A percentile compares a stretch with the other conserved stretches of the same genome.
These are phyloP conservation scores for Phanerodontia chrysosporium DNA, from an alignment of 768 basidiomycete species.

Conservation along the genomic window DNA sequence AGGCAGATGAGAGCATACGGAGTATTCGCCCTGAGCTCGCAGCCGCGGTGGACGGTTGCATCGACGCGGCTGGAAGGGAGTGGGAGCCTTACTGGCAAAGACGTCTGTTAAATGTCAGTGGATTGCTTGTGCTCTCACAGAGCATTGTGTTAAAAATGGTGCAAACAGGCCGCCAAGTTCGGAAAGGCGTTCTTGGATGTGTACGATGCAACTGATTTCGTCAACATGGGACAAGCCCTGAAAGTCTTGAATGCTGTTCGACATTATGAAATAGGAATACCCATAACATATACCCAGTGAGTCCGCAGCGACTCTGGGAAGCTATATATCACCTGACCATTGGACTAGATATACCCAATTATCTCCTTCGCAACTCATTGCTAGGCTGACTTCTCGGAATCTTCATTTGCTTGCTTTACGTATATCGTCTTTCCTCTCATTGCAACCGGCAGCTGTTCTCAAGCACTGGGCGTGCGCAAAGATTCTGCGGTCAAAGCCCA, in stretches of 20 bases:
- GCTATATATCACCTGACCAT: too few species aligned
- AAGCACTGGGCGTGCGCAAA: slow-evolving; percentile 97
- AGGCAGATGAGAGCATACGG: slow-evolving; percentile 90
- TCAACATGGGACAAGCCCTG: slow-evolving; percentile 87
- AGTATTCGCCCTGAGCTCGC: slow-evolving; percentile 84
- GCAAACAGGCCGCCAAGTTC: slow-evolving; percentile 85
- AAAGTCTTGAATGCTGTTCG: slow-evolving; percentile 93
- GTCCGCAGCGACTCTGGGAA: too few species aligned
- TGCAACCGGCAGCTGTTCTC: slow-evolving; percentile 83
- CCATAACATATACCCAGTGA: slow-evolving; percentile 87
- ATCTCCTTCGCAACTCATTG: slow-evolving; percentile 77
- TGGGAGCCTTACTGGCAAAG: slow-evolving; percentile 91
- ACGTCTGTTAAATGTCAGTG: slow-evolving; percentile 70
- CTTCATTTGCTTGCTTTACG: slow-evolving; percentile 90
- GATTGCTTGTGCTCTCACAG: not conserved
- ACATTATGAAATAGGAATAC: slow-evolving; percentile 89
- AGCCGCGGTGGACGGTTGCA: slow-evolving; percentile 84
- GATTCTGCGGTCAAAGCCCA: slow-evolving; percentile 68
- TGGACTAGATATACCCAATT: slow-evolving; percentile 78
- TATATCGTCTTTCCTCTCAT: slow-evolving; percentile 76
- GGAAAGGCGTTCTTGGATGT: slow-evolving; percentile 91
- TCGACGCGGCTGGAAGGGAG: slow-evolving; percentile 91
- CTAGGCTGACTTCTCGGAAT: slow-evolving; percentile 80
- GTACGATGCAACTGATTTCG: slow-evolving; percentile 88
- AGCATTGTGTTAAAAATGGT: too few species aligned